Evolutionary conservation across 345 rosid species (phyloP), one percentile per base, ranked within the genome.

Genomic region (Dipteronia sinensis): DNA sequence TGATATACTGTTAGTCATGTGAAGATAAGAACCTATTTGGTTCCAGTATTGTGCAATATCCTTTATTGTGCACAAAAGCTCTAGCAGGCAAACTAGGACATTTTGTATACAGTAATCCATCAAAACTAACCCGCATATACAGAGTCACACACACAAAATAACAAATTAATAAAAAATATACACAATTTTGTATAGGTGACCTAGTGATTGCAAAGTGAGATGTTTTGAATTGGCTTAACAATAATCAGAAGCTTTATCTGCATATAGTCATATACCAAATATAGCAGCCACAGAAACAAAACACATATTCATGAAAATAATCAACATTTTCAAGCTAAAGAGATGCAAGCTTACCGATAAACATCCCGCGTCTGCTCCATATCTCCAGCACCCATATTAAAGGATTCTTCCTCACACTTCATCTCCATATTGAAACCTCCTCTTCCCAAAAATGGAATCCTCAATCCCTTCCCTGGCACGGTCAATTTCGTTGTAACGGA

Each of bases 391-490:
- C 91, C 98, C 23, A 94, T 93, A 76, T 89, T 83, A 85, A 62
- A 0, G 93, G 94, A 59, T 88, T 94, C 91, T 94, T 94, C 84
- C 89, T 85, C 63, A 94, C 92, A 94, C 92, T 78, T 93, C 98
- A 73, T 90, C 97, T 76, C 91, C 97, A 74, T 94, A 94, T 74
- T 93, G 95, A 83, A 95, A 92, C 87, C 98, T 90, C 70, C 94
- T 88, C 87, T 95, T 92, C 29, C 98, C 92, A 42, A 92, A 95
- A 44, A 93, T 89, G 1, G 98, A 95, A 65, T 92, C 98, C 78
- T 93, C 98, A 73, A 95, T 93, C 42, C 97, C 98, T 70, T 91
- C 95, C n/a, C n/a, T n/a, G n/a, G n/a, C n/a, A n/a, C n/a, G n/a
- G n/a, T n/a, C n/a, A n/a, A n/a, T n/a, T n/a, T n/a, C n/a, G n/a